Percentiles rank a stretch among this genome's conserved stretches.
Conservation (phyloP, 352 stramenopile species). For the Globisporangium nunn region DNA sequence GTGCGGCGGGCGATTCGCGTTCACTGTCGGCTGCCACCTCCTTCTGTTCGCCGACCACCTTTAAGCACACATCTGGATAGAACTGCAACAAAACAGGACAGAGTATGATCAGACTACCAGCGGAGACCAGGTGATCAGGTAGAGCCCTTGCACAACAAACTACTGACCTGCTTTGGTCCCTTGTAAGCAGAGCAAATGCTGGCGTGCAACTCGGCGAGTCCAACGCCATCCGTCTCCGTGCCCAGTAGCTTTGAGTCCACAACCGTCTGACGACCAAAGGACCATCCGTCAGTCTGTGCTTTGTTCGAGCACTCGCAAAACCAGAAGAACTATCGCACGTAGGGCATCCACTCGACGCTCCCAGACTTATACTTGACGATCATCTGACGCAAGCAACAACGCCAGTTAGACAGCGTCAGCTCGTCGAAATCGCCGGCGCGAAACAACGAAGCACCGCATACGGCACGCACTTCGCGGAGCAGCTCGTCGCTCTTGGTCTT, state of each 20-base stretch:
- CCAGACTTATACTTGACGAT: conserved; percentile 45
- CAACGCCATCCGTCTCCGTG: conserved; percentile 46
- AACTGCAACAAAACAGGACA: conserved; percentile 12
- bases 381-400: conserved; percentile 26
- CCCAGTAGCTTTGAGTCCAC: conserved; percentile 55
- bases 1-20: conserved; percentile 5
- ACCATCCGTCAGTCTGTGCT: too few species aligned
- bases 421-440: neutral
- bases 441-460: neutral
- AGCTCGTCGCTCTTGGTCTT: conserved; percentile 46
- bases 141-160: too few species aligned
- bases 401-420: neutral
- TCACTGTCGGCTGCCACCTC: conserved; percentile 32
- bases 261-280: conserved; percentile 30
- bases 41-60: conserved; percentile 49
- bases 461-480: conserved; percentile 29
- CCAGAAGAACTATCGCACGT: conserved; percentile 26
- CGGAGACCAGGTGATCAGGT: too few species aligned
- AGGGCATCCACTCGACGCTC: conserved; percentile 66
- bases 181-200: conserved; percentile 64
- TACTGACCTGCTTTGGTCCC: conserved; percentile 31
- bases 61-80: conserved; percentile 49
- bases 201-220: conserved; percentile 45
- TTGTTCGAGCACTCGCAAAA: neutral
- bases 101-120: neutral